phyloP scores from a whole-genome alignment of 2,329 filamentous ascomycete genomes.

The Penicillium digitatum region DNA sequence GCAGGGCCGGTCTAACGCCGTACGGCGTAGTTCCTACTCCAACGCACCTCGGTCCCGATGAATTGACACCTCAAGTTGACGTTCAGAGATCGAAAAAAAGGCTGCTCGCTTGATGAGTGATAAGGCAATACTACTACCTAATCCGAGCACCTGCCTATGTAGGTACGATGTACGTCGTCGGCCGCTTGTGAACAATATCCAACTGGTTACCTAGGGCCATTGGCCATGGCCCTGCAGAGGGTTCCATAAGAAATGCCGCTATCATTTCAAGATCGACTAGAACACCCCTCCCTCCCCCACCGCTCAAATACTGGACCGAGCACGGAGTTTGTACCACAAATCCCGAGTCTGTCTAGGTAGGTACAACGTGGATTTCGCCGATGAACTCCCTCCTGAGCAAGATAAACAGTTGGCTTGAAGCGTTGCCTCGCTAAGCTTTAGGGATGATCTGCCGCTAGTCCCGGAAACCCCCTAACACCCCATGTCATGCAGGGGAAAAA shows the following conservation, averaged over 20 bases:
- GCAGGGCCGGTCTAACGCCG: neutral
- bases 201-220: neutral
- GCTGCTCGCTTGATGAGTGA: neutral
- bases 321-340: neutral
- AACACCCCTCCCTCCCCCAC: neutral
- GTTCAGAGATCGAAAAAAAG: neutral
- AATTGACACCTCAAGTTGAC: neutral
- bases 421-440: neutral
- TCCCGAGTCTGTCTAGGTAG: neutral
- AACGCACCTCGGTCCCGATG: neutral
- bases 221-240: neutral
- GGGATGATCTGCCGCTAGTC: neutral
- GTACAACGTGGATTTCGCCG: too few species aligned
- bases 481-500: neutral
- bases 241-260: neutral
- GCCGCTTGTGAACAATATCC: neutral
- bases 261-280: neutral
- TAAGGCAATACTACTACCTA: too few species aligned
- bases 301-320: neutral
- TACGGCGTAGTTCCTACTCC: neutral
- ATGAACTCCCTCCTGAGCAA: neutral
- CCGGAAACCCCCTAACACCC: too few species aligned
- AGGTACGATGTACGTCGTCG: neutral
- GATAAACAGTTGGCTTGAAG: neutral
- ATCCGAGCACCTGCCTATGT: too few species aligned